Evolutionary conservation across 495 filamentous ascomycete species (phyloP), one percentile per base, ranked within the genome.

Genomic region (Poronia punctata): DNA sequence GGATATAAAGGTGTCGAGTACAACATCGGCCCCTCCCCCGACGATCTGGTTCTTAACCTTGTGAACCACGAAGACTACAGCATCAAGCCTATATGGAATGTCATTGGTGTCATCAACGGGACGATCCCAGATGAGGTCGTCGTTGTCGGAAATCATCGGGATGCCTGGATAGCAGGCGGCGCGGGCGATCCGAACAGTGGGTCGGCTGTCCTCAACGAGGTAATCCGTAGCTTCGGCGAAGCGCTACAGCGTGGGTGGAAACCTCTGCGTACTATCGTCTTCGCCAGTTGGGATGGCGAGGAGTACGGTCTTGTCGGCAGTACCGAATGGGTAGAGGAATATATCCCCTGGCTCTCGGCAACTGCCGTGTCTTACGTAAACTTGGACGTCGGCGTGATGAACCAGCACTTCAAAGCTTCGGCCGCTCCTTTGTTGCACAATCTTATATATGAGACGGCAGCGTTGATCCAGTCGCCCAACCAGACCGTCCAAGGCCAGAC

Each of bases 311-410:
- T 93, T 10, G 76, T 96, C 36, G 92, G 92, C 9, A 88, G 84
- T 7, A 97, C 93, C 1, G 93, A 98, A 62, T 88, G 88, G 67
- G 92, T 98, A 6, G 92, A 98, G 60, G 92, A 98, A 50, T 86
- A 86, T 43, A 62, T 94, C 0, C 84, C 85, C 1, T 95, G 89
- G 88, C 71, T 97, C 7, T 76, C 71, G 7, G 70, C 72, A 16
- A 68, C 84, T 8, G 86, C 82, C 16, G 76, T 94, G 25, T 88
- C 88, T 12, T 98, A 98, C 50, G 58, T 98, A 25, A 98, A 98
- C 57, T 78, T 95, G 32, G 93, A 94, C 49, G 78, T 82, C 11
- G 88, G 80, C 20, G 82, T 86, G 7, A 65, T 68, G n/a, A 87
- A 90, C 15, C 65, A 71, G 11, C 52, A 71, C 7, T 93, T 97